Evolutionary conservation across 345 rosid genomes (phyloP), one percentile per base, ranked within the genome.

Genomic region (Punica granatum): DNA sequence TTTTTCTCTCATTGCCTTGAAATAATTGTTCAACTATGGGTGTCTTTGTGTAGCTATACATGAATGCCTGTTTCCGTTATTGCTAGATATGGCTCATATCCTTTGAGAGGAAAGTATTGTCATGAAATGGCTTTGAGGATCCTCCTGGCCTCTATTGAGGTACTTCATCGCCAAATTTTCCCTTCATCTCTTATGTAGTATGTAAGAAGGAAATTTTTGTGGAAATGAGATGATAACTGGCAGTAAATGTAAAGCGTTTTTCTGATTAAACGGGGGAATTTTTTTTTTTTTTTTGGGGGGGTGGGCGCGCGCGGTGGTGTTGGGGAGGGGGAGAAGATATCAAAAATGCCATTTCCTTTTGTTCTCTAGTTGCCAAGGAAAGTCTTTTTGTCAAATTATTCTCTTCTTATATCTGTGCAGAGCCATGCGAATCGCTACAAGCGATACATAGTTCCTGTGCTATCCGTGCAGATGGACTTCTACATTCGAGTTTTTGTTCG

Each of bases 101-200:
- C 98, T 34, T 69, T 90, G 80, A 88, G 89, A 78, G 99, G 98
- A 33, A 95, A 95, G 80, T 92, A 95, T 66, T 90, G 97, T 74
- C 99, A 95, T 23, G 99, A 95, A 82, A 92, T 95, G 99, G 98
- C 99, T 77, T 79, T 95, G 81, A 87, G 99, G 79, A 90, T 95
- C 77, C 94, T 95, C 37, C 92, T 94, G 41, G 93, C 97, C 68
- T 80, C 92, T 77, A 91, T 94, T 72, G 99, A 94, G 97, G 99
- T 94, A 36, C 66, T 70, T 60, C 31, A 44, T 65, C 26, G 28
- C 26, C 33, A 60, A 51, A 48, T 16, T 16, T 9, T 33, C 42
- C 4, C 8, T 30, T 60, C 34, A 31, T 31, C 65, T 67, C 46
- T 23, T 39, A n/a, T n/a, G n/a, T n/a, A n/a, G n/a, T n/a, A n/a